Evolutionary conservation across 1,284 basidiomycete genomes (phyloP), one percentile per base, ranked within the genome.

Genomic region (Trichosporon coremiiforme): DNA sequence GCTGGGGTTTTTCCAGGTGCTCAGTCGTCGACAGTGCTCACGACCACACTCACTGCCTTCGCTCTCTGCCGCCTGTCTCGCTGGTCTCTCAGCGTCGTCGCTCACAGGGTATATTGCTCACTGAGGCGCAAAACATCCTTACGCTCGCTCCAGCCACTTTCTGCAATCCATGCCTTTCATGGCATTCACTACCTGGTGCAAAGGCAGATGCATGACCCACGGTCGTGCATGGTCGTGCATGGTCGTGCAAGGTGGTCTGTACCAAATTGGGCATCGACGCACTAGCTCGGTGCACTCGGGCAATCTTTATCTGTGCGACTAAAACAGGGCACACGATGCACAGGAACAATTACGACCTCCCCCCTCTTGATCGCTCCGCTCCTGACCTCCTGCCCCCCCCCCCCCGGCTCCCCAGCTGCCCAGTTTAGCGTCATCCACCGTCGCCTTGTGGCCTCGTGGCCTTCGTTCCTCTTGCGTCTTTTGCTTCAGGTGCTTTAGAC

Each of bases 271-370:
- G 50, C 50, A 22, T 53, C 50, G 7, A 9, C 33, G 33, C 33
- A 25, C 25, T 25, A 35, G 25, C 33, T 35, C 33, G 33, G 25
- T 17, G 50, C 50, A 53, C 22, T 53, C 50, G 50, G 50, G 50
- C 50, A 53, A 53, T 53, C 50, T 53, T 53, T 53, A 53, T 53
- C 50, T 53, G 50, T 53, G 50, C 50, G 10, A 25, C 50, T 53
- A 53, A 53, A 53, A 53, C 50, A 53, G 50, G 50, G 50, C 50
- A 53, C 50, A 53, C 50, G 50, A 53, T 53, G 50, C 50, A 13
- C 50, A 53, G 50, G 50, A 53, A 53, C 50, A 53, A 53, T 53
- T 53, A 20, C 22, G 50, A 22, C 50, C 20, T 47, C 25, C 25
- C 25, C 25, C 25, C 20, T 53, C 50, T 53, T 53, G 50, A 53